Evolutionary conservation across 1,139 yeast species (phyloP).

Genomic region (Saccharomyces hybrid): DNA sequence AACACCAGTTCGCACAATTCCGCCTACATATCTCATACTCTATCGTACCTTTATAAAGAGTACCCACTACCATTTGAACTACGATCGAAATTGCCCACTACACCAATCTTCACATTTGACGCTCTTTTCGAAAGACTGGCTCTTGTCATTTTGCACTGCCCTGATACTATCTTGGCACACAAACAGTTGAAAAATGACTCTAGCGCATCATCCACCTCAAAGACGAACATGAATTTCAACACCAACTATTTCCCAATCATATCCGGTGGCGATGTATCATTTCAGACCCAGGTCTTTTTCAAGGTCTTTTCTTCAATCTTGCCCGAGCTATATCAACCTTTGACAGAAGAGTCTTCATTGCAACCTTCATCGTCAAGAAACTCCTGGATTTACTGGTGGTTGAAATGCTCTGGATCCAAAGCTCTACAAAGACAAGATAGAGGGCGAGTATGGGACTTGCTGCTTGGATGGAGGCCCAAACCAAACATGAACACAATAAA

Average conservation of each 20-base stretch:
- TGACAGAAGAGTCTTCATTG: conserved; percentile 72
- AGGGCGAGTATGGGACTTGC: conserved; percentile 82
- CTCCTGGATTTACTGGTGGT: conserved; percentile 94
- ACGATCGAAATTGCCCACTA: conserved; percentile 15
- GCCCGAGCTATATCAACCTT: conserved; percentile 71
- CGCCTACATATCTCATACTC: conserved; percentile 2
- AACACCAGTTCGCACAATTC: not conserved
- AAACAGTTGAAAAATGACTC: conserved; percentile 15
- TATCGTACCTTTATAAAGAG: conserved; percentile 22
- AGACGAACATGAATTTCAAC: conserved; percentile 8
- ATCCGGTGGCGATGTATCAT: conserved; percentile 52
- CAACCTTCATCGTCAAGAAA: conserved; percentile 54
- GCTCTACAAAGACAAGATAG: conserved; percentile 77
- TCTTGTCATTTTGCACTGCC: conserved; percentile 67
- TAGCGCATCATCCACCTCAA: not conserved
- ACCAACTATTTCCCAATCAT: conserved; percentile 38
- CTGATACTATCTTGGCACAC: conserved; percentile 36
- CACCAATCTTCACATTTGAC: conserved; percentile 36
- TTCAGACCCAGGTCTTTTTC: conserved; percentile 44
- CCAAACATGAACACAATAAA: conserved; percentile 29
- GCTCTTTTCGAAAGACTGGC: conserved; percentile 72
- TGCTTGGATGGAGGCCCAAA: conserved; percentile 67
- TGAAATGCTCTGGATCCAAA: conserved; percentile 85
- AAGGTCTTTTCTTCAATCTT: conserved; percentile 53
- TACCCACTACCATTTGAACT: conserved; percentile 26